phyloP scores from a whole-genome alignment of 1,284 basidiomycete species.

The Coniferiporia sulphurascens region DNA sequence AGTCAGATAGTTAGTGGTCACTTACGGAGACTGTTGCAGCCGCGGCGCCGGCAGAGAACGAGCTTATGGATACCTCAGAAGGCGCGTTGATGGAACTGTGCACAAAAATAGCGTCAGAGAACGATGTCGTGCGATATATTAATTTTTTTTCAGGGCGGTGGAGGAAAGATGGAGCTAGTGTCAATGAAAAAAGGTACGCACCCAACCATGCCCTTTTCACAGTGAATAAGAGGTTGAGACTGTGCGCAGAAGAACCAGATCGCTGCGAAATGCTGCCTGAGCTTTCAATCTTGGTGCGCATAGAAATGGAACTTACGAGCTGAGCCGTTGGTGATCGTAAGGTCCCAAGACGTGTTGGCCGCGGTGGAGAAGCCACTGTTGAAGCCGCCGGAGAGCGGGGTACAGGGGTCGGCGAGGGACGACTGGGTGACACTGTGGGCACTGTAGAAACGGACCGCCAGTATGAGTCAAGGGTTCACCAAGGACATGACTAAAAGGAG shows the following conservation, averaged over 20 bases:
- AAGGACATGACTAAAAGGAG: neutral
- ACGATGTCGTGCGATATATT: neutral
- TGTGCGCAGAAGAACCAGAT: slow-evolving; percentile 21
- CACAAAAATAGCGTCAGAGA: neutral
- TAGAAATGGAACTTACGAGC: slow-evolving; percentile 12
- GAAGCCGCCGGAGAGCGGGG: slow-evolving; percentile 18
- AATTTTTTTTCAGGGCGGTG: no score
- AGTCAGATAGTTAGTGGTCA: no score
- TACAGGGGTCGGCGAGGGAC: slow-evolving; percentile 17
- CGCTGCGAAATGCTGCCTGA: neutral
- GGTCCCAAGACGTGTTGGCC: slow-evolving; percentile 12
- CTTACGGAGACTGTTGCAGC: slow-evolving; percentile 8
- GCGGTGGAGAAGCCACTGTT: slow-evolving; percentile 15
- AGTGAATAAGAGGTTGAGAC: slow-evolving; percentile 13
- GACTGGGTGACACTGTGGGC: slow-evolving; percentile 20
- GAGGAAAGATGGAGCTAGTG: neutral
- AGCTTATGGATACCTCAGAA: neutral
- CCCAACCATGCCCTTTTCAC: slow-evolving; percentile 20
- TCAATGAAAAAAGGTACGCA: neutral
- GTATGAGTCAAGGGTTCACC: neutral
- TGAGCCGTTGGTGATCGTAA: slow-evolving; percentile 19
- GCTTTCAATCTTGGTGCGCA: neutral
- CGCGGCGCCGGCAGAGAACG: slow-evolving; percentile 4
- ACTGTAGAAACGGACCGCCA: neutral
- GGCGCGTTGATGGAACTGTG: slow-evolving; percentile 14